phyloP scores from a whole-genome alignment of 139 green algal genomes.

The Gonium pectorale region DNA sequence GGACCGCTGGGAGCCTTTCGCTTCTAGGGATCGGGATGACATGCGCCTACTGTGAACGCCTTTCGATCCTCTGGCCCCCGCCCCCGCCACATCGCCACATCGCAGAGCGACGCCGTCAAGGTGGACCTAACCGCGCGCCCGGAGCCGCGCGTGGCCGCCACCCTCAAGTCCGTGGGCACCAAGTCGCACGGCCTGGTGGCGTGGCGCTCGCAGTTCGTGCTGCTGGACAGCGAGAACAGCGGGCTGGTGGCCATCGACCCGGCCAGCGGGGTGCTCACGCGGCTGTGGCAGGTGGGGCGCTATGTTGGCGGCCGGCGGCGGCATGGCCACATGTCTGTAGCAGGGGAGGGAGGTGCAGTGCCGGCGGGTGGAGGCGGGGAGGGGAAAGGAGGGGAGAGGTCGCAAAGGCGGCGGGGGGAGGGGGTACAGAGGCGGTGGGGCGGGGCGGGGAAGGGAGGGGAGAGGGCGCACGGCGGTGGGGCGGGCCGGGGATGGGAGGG shows the following conservation, averaged over 20 bases:
- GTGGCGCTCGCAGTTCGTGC: conserved; percentile 50
- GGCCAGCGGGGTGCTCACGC: background rate
- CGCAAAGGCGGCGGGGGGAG: background rate
- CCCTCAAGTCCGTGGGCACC: conserved; percentile 60
- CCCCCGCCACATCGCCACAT: background rate
- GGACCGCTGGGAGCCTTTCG: too few relatives aligned
- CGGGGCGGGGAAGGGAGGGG: too few relatives aligned
- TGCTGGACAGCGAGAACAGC: conserved; percentile 71
- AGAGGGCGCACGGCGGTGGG: too few relatives aligned
- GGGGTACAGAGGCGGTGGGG: background rate
- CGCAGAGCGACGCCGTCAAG: conserved; percentile 61
- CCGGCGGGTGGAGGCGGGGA: background rate
- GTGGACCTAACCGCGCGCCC: conserved; percentile 55
- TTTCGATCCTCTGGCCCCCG: too few relatives aligned
- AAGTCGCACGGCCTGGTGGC: conserved; percentile 76
- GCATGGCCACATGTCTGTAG: too few relatives aligned
- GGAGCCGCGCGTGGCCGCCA: conserved; percentile 15
- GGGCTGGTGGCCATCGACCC: conserved; percentile 60
- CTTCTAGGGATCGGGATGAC: too few relatives aligned
- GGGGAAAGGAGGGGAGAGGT: background rate
- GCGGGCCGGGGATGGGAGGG: too few relatives aligned
- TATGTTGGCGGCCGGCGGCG: too few relatives aligned
- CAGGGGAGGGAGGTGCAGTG: too few relatives aligned
- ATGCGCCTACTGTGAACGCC: too few relatives aligned
- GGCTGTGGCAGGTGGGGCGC: conserved; percentile 3